Evolutionary conservation across 2,329 filamentous ascomycete species (phyloP).

Genomic region (Diaporthe destruens): DNA sequence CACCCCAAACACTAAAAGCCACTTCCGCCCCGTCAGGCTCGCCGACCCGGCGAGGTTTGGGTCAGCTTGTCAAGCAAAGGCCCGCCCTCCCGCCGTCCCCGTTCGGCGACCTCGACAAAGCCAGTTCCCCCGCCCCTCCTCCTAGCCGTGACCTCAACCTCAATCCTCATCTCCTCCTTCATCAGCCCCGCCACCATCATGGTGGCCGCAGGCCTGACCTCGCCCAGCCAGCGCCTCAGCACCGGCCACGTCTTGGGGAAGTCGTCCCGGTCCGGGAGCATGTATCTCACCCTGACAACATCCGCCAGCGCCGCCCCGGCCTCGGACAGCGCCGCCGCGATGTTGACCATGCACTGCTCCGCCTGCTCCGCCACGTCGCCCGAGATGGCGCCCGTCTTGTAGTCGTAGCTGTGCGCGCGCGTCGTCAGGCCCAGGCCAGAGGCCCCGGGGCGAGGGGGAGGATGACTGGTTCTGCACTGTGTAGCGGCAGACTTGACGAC

Average conservation of each 20-base stretch:
- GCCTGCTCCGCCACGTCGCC: conserved; percentile 60
- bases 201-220: conserved; percentile 64
- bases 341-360: conserved; percentile 63
- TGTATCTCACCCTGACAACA: conserved; percentile 65
- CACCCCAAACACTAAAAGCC: conserved; percentile 14
- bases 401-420: conserved; percentile 60
- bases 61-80: background rate
- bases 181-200: conserved; percentile 65
- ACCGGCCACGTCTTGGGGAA: conserved; percentile 64
- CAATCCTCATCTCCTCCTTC: conserved; percentile 61
- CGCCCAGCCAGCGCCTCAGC: conserved; percentile 62
- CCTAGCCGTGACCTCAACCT: conserved; percentile 52
- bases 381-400: conserved; percentile 60
- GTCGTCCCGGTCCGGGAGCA: conserved; percentile 61
- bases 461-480: background rate
- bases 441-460: background rate
- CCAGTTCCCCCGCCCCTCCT: conserved; percentile 27
- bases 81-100: conserved; percentile 1
- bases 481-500: conserved; percentile 15
- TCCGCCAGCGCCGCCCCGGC: conserved; percentile 59
- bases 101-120: conserved; percentile 32
- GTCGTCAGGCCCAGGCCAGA: background rate
- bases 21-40: background rate
- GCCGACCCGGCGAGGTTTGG: conserved; percentile 22
- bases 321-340: conserved; percentile 58